Evolutionary conservation across 192 early-diverging fungal genomes (phyloP).

Genomic region (Podila clonocystis): DNA sequence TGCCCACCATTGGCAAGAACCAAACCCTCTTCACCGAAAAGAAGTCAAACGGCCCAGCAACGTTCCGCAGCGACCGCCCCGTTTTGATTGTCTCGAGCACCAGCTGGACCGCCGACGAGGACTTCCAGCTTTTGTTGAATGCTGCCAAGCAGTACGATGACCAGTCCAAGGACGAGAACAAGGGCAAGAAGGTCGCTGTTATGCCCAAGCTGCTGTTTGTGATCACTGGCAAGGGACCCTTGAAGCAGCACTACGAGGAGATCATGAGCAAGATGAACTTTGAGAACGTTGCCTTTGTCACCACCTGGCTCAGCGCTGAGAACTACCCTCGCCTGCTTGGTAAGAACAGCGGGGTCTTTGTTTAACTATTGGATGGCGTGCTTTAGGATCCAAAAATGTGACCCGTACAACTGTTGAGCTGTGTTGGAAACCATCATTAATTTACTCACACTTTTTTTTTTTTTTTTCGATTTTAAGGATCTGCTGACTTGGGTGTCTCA

Average conservation of each 20-base stretch:
- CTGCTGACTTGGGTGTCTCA: conserved; percentile 92
- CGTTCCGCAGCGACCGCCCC: conserved; percentile 69
- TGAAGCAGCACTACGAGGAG: conserved; percentile 75
- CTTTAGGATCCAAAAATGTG: conserved; percentile 1
- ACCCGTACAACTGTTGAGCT: neutral
- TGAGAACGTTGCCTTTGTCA: conserved; percentile 70
- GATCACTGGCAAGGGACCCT: conserved; percentile 94
- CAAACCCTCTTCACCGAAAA: conserved; percentile 59
- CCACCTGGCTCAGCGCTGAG: conserved; percentile 81
- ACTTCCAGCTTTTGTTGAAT: conserved; percentile 84
- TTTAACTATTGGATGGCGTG: neutral
- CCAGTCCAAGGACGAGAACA: conserved; percentile 20
- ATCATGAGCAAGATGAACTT: conserved; percentile 65
- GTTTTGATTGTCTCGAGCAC: conserved; percentile 89
- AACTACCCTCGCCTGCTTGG: conserved; percentile 91
- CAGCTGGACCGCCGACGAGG: conserved; percentile 97
- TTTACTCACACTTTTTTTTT: neutral
- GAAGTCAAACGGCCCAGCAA: conserved; percentile 20
- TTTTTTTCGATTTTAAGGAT: conserved; percentile 55
- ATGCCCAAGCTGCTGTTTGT: conserved; percentile 78
- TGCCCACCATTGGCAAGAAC: conserved; percentile 29
- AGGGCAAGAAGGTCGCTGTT: conserved; percentile 2
- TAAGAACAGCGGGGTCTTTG: conserved; percentile 13
- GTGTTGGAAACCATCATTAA: too few relatives aligned
- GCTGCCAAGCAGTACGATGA: conserved; percentile 71